phyloP scores from a whole-genome alignment of 2,329 filamentous ascomycete genomes.

The Diaporthe capsici region DNA sequence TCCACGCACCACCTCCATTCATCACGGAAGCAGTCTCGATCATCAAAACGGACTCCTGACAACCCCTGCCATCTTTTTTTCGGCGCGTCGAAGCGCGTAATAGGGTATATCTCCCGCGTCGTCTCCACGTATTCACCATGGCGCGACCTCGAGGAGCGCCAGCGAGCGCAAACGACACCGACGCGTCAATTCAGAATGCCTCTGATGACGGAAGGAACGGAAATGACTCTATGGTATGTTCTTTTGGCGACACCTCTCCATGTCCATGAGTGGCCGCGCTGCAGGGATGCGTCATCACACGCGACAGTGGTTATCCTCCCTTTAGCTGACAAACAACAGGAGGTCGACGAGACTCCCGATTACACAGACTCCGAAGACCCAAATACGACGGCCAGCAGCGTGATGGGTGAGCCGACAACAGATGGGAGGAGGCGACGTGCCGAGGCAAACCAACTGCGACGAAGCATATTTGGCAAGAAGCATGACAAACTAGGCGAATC shows the following conservation, averaged over 20 bases:
- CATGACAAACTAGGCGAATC: slow-evolving; percentile 92
- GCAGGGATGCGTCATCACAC: neutral
- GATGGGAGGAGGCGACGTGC: slow-evolving; percentile 90
- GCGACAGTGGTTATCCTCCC: neutral
- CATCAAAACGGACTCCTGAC: slow-evolving; percentile 28
- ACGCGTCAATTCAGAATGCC: slow-evolving; percentile 75
- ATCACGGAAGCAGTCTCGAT: neutral
- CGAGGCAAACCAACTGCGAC: slow-evolving; percentile 89
- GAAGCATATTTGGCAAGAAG: slow-evolving; percentile 95
- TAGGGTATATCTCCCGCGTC: slow-evolving; percentile 27
- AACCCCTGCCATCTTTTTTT: slow-evolving; percentile 30
- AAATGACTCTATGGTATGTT: slow-evolving; percentile 65
- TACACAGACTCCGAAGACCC: slow-evolving; percentile 77
- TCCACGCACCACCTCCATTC: slow-evolving; percentile 16
- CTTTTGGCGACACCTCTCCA: neutral
- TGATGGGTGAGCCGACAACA: slow-evolving; percentile 78
- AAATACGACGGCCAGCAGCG: slow-evolving; percentile 84
- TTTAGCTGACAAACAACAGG: slow-evolving; percentile 53
- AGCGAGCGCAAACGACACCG: slow-evolving; percentile 67
- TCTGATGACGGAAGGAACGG: slow-evolving; percentile 59
- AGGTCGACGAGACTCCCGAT: slow-evolving; percentile 76
- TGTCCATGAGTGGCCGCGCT: neutral
- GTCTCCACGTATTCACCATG: slow-evolving; percentile 58
- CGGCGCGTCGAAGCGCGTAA: slow-evolving; percentile 59
- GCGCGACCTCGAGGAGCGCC: slow-evolving; percentile 68